Percentiles rank a stretch among this genome's conserved stretches.
phyloP scores from a whole-genome alignment of 2,329 filamentous ascomycete genomes.

The Ophidiomyces ophidiicola region DNA sequence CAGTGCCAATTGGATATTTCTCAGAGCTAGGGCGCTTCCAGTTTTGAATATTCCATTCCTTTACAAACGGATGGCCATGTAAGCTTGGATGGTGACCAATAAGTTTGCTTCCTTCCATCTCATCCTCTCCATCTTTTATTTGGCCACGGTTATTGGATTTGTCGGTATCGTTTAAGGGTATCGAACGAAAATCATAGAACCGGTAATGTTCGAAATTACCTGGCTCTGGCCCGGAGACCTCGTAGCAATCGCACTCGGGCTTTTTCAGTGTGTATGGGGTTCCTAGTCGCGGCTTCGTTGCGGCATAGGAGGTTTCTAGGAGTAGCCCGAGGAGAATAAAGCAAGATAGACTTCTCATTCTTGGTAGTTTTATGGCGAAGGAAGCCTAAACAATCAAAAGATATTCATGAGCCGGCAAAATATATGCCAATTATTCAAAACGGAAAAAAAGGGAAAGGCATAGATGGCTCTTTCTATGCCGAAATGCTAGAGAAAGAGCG shows the following conservation, averaged over 20 bases:
- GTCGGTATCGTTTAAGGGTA: neutral
- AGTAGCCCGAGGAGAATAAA: conserved; percentile 1
- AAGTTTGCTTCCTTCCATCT: conserved; percentile 13
- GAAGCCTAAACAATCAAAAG: too few species aligned
- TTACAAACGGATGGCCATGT: conserved; percentile 12
- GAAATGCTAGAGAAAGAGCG: too few species aligned
- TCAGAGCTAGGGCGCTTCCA: conserved; percentile 33
- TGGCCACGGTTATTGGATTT: neutral
- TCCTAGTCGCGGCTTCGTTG: neutral
- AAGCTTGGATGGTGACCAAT: conserved; percentile 8
- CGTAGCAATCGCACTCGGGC: conserved; percentile 37
- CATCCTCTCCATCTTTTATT: neutral
- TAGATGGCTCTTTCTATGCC: too few species aligned
- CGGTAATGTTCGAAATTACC: conserved; percentile 41
- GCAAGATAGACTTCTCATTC: neutral
- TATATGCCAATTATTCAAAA: too few species aligned
- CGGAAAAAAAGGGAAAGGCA: too few species aligned
- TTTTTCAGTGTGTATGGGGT: neutral
- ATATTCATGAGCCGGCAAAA: too few species aligned
- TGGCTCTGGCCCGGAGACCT: conserved; percentile 32
- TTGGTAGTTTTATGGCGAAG: neutral
- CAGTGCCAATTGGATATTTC: conserved; percentile 32
- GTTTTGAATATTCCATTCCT: conserved; percentile 34
- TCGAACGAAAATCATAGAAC: conserved; percentile 40
- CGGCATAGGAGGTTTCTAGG: neutral